Conservation (phyloP, 345 rosid genomes). For the Salix exigua region DNA sequence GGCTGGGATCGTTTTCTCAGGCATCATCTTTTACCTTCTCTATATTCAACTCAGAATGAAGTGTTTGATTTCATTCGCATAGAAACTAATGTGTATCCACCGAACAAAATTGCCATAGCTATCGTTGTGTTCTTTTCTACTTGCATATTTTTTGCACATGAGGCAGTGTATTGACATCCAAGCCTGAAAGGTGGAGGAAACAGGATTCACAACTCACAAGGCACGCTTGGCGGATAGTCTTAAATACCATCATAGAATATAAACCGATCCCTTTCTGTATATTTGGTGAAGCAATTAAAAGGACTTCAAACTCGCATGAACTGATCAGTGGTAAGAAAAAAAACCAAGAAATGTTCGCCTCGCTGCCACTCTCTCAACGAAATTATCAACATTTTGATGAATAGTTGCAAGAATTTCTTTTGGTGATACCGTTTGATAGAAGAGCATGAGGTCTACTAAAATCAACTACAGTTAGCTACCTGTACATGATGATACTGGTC, state of each 20-base stretch:
- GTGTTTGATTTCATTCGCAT: neutral
- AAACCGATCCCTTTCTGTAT: neutral
- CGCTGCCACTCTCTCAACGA: too few species aligned
- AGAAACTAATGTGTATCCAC: neutral
- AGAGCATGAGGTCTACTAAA: too few species aligned
- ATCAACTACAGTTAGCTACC: too few species aligned
- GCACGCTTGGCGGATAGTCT: neutral
- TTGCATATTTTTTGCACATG: neutral
- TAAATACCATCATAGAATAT: neutral
- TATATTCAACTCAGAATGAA: neutral
- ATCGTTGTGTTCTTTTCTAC: neutral
- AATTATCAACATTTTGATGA: too few species aligned
- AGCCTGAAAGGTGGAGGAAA: neutral
- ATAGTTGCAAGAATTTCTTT: too few species aligned
- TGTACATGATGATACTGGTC: too few species aligned
- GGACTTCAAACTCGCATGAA: too few species aligned
- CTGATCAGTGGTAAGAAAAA: too few species aligned
- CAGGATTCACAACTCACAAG: neutral
- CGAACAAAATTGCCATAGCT: neutral
- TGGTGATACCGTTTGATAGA: too few species aligned
- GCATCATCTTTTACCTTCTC: neutral
- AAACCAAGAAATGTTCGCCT: too few species aligned
- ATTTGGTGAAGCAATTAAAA: neutral
- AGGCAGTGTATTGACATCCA: neutral
- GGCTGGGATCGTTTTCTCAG: neutral